Evolutionary conservation across 2,329 filamentous ascomycete species (phyloP).

Genomic region (Zasmidium cellare): DNA sequence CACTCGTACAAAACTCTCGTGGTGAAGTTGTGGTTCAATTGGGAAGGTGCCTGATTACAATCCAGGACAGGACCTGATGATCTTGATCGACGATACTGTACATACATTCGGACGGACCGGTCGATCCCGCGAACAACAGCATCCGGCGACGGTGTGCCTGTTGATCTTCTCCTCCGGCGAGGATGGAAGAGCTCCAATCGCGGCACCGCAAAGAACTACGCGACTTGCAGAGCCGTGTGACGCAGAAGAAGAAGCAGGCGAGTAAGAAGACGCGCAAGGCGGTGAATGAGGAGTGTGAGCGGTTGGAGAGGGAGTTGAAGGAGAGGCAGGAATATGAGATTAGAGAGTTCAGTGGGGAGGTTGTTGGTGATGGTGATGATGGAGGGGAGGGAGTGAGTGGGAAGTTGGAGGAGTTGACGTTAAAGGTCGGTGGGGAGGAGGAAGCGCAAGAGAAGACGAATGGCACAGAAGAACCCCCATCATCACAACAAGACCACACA

Average conservation of each 20-base stretch:
- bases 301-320: conserved; percentile 56
- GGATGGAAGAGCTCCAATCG: conserved; percentile 72
- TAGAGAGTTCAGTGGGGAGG: conserved; percentile 43
- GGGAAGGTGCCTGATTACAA: background rate
- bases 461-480: too few species aligned
- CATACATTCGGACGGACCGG: background rate
- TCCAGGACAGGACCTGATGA: too few species aligned
- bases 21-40: background rate
- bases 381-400: conserved; percentile 12
- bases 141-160: background rate
- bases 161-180: background rate
- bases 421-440: conserved; percentile 20
- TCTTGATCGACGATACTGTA: background rate
- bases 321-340: conserved; percentile 56
- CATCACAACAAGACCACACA: conserved; percentile 3
- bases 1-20: background rate
- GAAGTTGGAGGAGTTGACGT: conserved; percentile 23
- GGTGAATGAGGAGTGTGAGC: conserved; percentile 63
- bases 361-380: conserved; percentile 6
- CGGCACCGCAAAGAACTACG: conserved; percentile 86
- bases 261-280: conserved; percentile 73
- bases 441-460: background rate
- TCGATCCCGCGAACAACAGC: background rate
- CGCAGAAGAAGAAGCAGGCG: conserved; percentile 94
- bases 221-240: conserved; percentile 81